Conservation (phyloP, 371 early-diverging fungal species). For the Vairimorpha necatrix region DNA sequence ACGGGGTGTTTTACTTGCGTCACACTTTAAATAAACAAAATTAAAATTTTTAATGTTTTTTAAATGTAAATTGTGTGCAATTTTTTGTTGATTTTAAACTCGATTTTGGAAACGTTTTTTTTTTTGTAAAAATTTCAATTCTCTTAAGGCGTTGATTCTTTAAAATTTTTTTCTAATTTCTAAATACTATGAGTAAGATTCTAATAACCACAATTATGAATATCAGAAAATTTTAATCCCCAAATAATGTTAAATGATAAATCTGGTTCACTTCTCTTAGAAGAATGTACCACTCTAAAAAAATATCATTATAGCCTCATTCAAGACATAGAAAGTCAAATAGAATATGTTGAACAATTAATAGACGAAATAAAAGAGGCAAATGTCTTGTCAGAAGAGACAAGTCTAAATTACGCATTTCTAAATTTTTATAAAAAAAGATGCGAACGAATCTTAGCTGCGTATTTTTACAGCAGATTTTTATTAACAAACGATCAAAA, state of each 20-base stretch:
- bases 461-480: conserved; percentile 43
- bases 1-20: neutral
- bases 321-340: conserved; percentile 21
- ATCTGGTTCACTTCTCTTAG: neutral
- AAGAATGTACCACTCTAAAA: conserved; percentile 8
- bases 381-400: conserved; percentile 29
- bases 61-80: too few relatives aligned
- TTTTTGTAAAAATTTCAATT: too few relatives aligned
- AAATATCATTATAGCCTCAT: conserved; percentile 17
- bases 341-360: conserved; percentile 1
- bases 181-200: too few relatives aligned
- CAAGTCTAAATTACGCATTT: conserved; percentile 47
- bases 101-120: too few relatives aligned
- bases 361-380: conserved; percentile 30
- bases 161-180: too few relatives aligned
- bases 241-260: neutral
- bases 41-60: neutral
- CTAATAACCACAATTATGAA: too few relatives aligned
- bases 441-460: conserved; percentile 27
- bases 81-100: too few relatives aligned
- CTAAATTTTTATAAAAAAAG: conserved; percentile 41
- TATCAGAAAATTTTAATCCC: neutral
- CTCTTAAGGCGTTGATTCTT: too few relatives aligned
- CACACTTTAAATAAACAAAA: neutral
- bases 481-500: conserved; percentile 14